Conservation (phyloP, 345 rosid species). For the Pelargonium nanum region DNA sequence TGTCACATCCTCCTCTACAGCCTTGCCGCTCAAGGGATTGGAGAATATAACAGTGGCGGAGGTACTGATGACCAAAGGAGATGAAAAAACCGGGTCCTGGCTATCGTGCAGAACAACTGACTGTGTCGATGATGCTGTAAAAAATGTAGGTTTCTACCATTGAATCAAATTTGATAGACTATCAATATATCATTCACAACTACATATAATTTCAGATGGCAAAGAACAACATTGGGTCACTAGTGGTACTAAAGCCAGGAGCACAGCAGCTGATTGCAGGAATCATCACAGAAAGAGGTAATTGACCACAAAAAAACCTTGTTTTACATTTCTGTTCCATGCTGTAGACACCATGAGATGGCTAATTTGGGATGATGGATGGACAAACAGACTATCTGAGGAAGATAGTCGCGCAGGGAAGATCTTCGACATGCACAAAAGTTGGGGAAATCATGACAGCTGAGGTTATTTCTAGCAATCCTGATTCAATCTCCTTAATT, state of each 20-base stretch:
- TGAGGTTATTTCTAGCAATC: conserved; percentile 33
- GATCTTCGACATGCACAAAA: conserved; percentile 55
- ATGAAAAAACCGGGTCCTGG: conserved; percentile 48
- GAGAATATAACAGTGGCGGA: conserved; percentile 75
- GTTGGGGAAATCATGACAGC: conserved; percentile 80
- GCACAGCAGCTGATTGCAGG: conserved; percentile 60
- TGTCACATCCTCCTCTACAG: conserved; percentile 18
- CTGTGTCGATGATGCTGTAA: conserved; percentile 58
- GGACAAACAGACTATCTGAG: conserved; percentile 54
- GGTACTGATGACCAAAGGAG: conserved; percentile 52
- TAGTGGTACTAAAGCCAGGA: conserved; percentile 81
- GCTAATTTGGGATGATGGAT: not conserved
- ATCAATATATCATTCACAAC: not conserved
- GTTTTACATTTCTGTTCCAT: not conserved
- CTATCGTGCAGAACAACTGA: conserved; percentile 56
- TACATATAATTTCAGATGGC: conserved; percentile 55
- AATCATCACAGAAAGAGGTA: conserved; percentile 88
- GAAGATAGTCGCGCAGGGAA: conserved; percentile 58
- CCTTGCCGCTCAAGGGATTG: conserved; percentile 48
- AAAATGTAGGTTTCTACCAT: conserved; percentile 39
- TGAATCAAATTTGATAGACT: not conserved
- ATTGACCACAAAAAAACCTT: not conserved
- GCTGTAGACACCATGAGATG: not conserved
- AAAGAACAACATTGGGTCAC: conserved; percentile 66
- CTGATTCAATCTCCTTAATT: not conserved